These are phyloP conservation scores for Camellia japonica DNA, from an alignment of 148 eudicot genomes.

Conservation along the genomic window DNA sequence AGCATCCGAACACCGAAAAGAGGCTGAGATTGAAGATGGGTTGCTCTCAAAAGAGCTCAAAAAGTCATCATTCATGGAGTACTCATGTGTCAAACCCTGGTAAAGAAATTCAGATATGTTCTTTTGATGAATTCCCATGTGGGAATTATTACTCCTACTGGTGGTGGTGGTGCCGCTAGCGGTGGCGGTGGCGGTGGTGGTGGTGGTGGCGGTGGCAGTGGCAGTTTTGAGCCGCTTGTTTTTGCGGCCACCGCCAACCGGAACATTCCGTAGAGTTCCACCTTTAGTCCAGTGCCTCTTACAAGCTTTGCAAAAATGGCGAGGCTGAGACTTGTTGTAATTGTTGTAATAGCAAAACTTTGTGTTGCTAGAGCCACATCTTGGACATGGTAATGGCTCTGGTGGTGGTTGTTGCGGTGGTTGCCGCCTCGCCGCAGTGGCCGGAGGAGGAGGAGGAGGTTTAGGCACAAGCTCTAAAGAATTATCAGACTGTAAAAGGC, in stretches of 20 bases:
- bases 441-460: conserved; percentile 11
- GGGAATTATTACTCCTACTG: conserved; percentile 6
- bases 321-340: conserved; percentile 87
- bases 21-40: conserved; percentile 34
- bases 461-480: conserved; percentile 29
- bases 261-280: conserved; percentile 89
- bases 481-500: conserved; percentile 17
- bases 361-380: conserved; percentile 78
- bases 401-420: conserved; percentile 23
- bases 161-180: conserved; percentile 12
- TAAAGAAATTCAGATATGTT: conserved; percentile 18
- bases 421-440: conserved; percentile 17
- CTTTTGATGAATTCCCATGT: conserved; percentile 5
- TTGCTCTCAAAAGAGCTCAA: conserved; percentile 33
- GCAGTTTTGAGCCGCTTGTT: conserved; percentile 62
- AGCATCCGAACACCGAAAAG: conserved; percentile 25
- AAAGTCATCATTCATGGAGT: neutral
- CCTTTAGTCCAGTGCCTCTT: conserved; percentile 99
- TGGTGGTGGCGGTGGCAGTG: conserved; percentile 25
- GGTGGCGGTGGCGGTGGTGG: conserved; percentile 11
- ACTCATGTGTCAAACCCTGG: neutral
- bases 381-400: conserved; percentile 69
- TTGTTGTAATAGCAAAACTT: conserved; percentile 95
- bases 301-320: conserved; percentile 83
- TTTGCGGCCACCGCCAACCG: conserved; percentile 87